These are phyloP conservation scores for Globisporangium heterothallicum DNA, from an alignment of 352 stramenopile species.

Conservation along the genomic window DNA sequence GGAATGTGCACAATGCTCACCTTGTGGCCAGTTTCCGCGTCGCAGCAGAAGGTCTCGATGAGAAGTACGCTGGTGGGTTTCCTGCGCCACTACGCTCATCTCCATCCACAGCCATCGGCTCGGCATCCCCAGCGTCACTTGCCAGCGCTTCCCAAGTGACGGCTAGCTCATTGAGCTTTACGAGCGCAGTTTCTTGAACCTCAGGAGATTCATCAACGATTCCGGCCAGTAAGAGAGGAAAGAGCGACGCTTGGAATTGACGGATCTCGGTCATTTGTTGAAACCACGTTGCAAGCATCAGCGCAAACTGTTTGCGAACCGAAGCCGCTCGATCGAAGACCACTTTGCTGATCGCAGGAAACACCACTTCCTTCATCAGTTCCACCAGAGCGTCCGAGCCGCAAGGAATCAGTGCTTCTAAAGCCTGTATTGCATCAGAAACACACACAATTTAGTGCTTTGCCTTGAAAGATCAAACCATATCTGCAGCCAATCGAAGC, in stretches of 20 bases:
- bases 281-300: conserved; percentile 59
- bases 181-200: conserved; percentile 33
- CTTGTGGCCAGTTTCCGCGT: conserved; percentile 38
- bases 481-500: no score
- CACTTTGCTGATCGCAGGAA: conserved; percentile 59
- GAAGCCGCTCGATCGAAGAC: conserved; percentile 65
- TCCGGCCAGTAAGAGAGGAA: conserved; percentile 65
- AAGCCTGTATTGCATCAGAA: conserved; percentile 20
- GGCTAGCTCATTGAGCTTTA: conserved; percentile 43
- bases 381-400: conserved; percentile 56
- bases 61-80: conserved; percentile 44
- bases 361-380: conserved; percentile 71
- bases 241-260: conserved; percentile 57
- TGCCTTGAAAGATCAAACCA: no score
- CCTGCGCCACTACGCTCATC: neutral
- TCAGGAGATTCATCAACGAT: conserved; percentile 68
- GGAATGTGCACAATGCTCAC: conserved; percentile 11
- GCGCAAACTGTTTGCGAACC: conserved; percentile 66
- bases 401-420: conserved; percentile 67
- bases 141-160: conserved; percentile 32
- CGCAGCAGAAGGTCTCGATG: conserved; percentile 33
- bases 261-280: conserved; percentile 40
- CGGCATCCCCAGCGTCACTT: conserved; percentile 19
- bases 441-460: no score
- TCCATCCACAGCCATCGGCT: conserved; percentile 34